Conservation (phyloP, 306 rosid species). For the Cucurbita pepo region DNA sequence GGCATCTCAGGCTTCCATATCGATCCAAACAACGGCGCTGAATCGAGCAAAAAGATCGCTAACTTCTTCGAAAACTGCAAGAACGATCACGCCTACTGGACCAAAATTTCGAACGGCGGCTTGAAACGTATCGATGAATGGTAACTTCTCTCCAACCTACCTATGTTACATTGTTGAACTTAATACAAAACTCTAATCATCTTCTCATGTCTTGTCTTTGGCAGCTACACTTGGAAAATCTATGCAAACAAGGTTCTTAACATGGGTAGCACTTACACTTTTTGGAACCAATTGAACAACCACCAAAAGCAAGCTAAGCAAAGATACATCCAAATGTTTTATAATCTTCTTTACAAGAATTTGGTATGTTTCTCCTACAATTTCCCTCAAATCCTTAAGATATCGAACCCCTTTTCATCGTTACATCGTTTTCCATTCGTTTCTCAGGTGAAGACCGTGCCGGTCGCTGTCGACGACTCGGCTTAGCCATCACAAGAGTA, state of each 20-base stretch:
- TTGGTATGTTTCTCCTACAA: constrained; percentile 25
- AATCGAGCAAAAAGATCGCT: constrained; percentile 56
- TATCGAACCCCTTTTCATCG: neutral
- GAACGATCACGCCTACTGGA: constrained; percentile 42
- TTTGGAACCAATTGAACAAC: constrained; percentile 61
- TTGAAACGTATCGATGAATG: constrained; percentile 72
- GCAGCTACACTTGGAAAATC: constrained; percentile 88
- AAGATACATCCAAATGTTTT: constrained; percentile 78
- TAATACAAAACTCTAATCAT: neutral
- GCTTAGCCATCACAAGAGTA: constrained; percentile 27
- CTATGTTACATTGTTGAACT: neutral
- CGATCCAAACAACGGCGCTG: constrained; percentile 60
- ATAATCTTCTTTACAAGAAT: constrained; percentile 50
- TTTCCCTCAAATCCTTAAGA: neutral
- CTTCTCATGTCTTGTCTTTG: neutral
- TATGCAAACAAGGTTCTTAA: constrained; percentile 73
- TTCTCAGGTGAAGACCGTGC: constrained; percentile 52
- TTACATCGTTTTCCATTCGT: neutral
- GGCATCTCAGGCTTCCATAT: constrained; percentile 81
- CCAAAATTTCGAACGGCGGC: constrained; percentile 29
- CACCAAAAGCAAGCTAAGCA: constrained; percentile 71
- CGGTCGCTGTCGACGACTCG: constrained; percentile 36
- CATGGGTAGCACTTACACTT: constrained; percentile 59
- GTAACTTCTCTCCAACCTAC: constrained; percentile 17
- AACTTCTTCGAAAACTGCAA: constrained; percentile 74